These are phyloP conservation scores for Phytophthora lateralis DNA, from an alignment of 352 stramenopile genomes.

Conservation along the genomic window DNA sequence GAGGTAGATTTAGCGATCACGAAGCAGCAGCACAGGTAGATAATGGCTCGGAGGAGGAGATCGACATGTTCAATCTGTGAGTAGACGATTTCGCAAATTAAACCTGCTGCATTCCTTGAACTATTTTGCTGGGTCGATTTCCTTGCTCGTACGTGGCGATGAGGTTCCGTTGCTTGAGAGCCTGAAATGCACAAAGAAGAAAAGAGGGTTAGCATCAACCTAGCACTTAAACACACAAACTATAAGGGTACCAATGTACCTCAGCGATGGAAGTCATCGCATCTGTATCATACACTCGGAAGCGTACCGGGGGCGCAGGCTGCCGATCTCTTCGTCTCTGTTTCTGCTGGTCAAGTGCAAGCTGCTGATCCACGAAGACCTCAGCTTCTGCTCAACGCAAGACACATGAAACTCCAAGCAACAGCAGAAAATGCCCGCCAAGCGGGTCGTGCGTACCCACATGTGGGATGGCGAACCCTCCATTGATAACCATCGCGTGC, in stretches of 20 bases:
- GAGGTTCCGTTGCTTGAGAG: constrained; percentile 39
- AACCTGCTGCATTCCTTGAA: not conserved
- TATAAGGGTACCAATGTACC: constrained; percentile 16
- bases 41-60: constrained; percentile 36
- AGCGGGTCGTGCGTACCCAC: constrained; percentile 47
- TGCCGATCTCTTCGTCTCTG: constrained; percentile 18
- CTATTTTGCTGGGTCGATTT: constrained; percentile 14
- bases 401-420: constrained; percentile 4
- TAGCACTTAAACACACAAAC: not conserved
- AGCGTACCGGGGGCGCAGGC: constrained; percentile 25
- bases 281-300: constrained; percentile 46
- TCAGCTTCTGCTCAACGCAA: constrained; percentile 45
- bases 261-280: constrained; percentile 49
- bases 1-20: not conserved
- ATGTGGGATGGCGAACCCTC: constrained; percentile 47
- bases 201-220: not conserved
- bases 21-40: constrained; percentile 14
- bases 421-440: not conserved
- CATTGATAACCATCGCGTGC: constrained; percentile 65
- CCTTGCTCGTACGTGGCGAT: constrained; percentile 35
- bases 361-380: constrained; percentile 51
- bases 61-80: constrained; percentile 66
- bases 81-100: not conserved
- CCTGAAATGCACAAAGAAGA: constrained; percentile 16
- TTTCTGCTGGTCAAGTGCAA: constrained; percentile 30